Base-by-base conservation (phyloP, 768 basidiomycete genomes). In the Hypholoma fasciculare region DNA sequence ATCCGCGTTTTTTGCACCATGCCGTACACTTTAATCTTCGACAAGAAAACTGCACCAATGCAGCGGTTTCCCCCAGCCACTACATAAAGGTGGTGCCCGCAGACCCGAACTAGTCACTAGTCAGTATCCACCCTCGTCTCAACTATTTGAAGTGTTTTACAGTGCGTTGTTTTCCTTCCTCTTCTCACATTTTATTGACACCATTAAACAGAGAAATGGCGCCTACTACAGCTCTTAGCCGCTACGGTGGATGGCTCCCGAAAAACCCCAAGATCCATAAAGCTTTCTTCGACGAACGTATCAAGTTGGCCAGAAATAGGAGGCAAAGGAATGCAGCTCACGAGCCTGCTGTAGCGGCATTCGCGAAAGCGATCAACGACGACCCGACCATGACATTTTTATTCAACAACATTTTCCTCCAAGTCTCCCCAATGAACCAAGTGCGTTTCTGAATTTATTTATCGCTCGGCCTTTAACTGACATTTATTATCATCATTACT, bases 241-340 rank as follows among this genome's bases (percentile, higher is more conserved):
- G 54, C 14, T 55, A 55, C 43, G 54, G 54, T 16, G 54, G 54
- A 19, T 55, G 54, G 54, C 23, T 55, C 5, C 54, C 54, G 1
- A 44, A 55, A 37, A 55, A 42, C 30, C 54, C 43, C n/a, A 36
- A n/a, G 19, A 36, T 55, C 9, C 54, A 55, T 11, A 12, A 47
- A 2, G 54, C 54, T 26, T 55, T 55, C 30, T 47, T 55, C 30
- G 38, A 55, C 3, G 30, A 46, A 27, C 54, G 46, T 34, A 13
- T 55, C 16, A 14, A 47, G 16, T 30, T 17, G 5, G 54, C 54
- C 30, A 44, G 36, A 30, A 26, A 34, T 13, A 37, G 54, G 42
- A 27, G 5, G 7, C 27, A 11, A 26, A 42, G 17, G 9, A 55
- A 55, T 23, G 27, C 19, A 12, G 26, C 11, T 13, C 55, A 49